Conservation (phyloP, 176 grass and related monocot species). For the Bothriochloa decipiens region DNA sequence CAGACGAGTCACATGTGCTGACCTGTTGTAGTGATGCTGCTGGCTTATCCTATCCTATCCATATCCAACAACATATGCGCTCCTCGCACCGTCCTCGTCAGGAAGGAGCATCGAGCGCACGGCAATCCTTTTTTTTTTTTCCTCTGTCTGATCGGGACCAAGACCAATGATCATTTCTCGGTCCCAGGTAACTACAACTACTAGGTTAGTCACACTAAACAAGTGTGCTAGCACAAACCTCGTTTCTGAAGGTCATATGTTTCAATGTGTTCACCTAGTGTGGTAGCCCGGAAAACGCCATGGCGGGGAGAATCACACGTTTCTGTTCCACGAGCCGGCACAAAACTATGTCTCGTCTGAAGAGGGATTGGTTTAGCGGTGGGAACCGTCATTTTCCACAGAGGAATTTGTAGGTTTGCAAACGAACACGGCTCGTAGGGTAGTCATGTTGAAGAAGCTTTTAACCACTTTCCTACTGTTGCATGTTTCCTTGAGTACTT, state of each 20-base stretch:
- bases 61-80: neutral
- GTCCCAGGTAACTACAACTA: no score
- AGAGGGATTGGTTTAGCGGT: neutral
- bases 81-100: neutral
- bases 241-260: neutral
- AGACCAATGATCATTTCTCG: neutral
- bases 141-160: neutral
- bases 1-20: conserved; percentile 23
- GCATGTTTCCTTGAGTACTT: no score
- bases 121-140: no score
- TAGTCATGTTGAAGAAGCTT: neutral
- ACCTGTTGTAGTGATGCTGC: neutral
- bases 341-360: neutral
- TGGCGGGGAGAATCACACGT: neutral
- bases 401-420: neutral
- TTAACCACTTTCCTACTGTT: no score
- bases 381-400: neutral
- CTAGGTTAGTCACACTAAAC: neutral
- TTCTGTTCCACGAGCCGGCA: no score
- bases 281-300: neutral
- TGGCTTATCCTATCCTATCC: neutral
- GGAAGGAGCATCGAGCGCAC: neutral
- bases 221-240: no score
- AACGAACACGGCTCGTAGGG: neutral
- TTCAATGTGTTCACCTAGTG: neutral